phyloP scores from a whole-genome alignment of 306 rosid genomes.

The Prinsepia uniflora region DNA sequence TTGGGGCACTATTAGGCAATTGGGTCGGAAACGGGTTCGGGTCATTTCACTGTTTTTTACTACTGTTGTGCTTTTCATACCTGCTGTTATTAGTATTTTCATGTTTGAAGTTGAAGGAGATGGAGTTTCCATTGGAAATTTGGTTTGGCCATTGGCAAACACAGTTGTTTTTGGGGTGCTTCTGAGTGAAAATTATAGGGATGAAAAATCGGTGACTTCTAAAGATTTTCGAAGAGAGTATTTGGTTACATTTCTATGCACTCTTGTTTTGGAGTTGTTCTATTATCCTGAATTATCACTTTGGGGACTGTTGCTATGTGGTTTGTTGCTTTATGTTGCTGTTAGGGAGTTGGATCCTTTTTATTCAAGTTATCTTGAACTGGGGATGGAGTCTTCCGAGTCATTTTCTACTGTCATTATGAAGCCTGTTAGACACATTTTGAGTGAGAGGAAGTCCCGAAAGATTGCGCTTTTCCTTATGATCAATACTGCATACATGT shows the following conservation, averaged over 20 bases:
- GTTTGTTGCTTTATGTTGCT: conserved; percentile 62
- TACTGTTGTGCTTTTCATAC: conserved; percentile 66
- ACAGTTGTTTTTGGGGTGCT: conserved; percentile 84
- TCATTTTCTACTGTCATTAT: conserved; percentile 41
- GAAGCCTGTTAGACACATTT: conserved; percentile 73
- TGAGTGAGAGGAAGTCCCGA: conserved; percentile 87
- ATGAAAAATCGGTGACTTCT: conserved; percentile 41
- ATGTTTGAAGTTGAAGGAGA: conserved; percentile 45
- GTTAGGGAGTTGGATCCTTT: conserved; percentile 76
- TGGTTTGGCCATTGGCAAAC: conserved; percentile 77
- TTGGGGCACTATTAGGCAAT: conserved; percentile 55
- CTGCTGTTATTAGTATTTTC: conserved; percentile 61
- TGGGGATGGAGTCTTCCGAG: conserved; percentile 49
- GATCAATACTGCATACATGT: conserved; percentile 81
- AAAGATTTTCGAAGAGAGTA: conserved; percentile 70
- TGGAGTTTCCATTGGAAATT: conserved; percentile 38
- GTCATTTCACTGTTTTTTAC: conserved; percentile 66
- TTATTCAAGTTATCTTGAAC: conserved; percentile 30
- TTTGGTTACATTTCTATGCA: conserved; percentile 61
- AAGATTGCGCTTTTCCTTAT: conserved; percentile 86
- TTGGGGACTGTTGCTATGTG: conserved; percentile 82
- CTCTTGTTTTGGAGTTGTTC: conserved; percentile 63
- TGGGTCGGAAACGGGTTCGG: conserved; percentile 58
- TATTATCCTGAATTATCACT: conserved; percentile 83
- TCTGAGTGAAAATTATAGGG: conserved; percentile 53